A percentile compares a stretch with the other conserved stretches of the same genome.
These are phyloP conservation scores for Biscutella auriculata DNA, from an alignment of 441 rosid species.

Conservation along the genomic window DNA sequence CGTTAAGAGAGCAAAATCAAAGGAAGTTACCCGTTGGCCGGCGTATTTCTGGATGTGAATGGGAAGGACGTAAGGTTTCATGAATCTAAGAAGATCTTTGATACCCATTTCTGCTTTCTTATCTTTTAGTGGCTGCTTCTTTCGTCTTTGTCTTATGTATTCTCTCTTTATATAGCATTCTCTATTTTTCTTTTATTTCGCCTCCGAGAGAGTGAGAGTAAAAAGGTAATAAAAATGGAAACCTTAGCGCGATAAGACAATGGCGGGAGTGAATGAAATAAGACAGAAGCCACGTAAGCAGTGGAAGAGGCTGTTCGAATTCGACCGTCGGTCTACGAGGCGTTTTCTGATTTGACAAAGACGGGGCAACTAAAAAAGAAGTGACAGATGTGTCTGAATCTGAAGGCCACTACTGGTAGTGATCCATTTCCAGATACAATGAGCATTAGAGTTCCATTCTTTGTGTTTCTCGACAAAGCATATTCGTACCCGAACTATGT, in stretches of 20 bases:
- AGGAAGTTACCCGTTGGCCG: slow-evolving; percentile 46
- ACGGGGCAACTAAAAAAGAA: neutral
- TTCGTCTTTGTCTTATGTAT: neutral
- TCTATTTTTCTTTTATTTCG: neutral
- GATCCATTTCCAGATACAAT: too few species aligned
- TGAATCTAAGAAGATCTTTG: slow-evolving; percentile 74
- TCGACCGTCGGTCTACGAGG: neutral
- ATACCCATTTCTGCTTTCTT: slow-evolving; percentile 46
- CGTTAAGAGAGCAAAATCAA: neutral
- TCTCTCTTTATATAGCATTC: neutral
- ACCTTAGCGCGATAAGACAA: neutral
- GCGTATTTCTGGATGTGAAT: slow-evolving; percentile 68
- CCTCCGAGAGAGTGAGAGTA: slow-evolving; percentile 28
- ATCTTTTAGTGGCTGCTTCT: slow-evolving; percentile 5
- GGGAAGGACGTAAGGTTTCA: slow-evolving; percentile 65
- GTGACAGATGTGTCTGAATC: too few species aligned
- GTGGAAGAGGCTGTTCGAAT: neutral
- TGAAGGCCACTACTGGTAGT: too few species aligned
- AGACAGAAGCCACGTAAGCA: neutral
- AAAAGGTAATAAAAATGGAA: neutral
- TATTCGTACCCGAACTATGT: too few species aligned
- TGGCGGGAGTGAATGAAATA: slow-evolving; percentile 16
- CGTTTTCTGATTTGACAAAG: neutral
- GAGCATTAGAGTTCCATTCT: too few species aligned
- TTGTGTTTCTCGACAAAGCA: too few species aligned